Conservation (phyloP, 139 green algal genomes). For the Chlorella sp. region DNA sequence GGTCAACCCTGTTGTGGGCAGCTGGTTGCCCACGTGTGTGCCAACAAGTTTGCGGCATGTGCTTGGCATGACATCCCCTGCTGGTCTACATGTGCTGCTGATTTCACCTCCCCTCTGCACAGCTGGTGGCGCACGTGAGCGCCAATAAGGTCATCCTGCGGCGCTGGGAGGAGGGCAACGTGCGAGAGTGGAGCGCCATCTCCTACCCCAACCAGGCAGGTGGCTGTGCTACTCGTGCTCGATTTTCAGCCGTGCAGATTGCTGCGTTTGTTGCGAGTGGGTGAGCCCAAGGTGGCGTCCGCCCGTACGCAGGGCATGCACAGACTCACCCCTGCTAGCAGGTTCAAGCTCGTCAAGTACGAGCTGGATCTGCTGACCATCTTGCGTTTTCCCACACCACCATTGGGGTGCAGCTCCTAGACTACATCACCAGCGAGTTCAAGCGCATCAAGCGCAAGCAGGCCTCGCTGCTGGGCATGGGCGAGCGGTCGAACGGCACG, state of each 20-base stretch:
- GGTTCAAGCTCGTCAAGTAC: too few relatives aligned
- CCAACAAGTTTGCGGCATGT: too few relatives aligned
- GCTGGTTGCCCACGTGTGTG: too few relatives aligned
- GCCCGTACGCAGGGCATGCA: too few relatives aligned
- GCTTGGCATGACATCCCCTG: too few relatives aligned
- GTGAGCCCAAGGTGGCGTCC: too few relatives aligned
- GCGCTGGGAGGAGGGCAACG: conserved; percentile 53
- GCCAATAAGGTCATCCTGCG: conserved; percentile 57
- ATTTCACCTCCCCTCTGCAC: not conserved
- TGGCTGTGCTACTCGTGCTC: not conserved
- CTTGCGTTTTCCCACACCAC: too few relatives aligned
- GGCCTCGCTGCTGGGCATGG: conserved; percentile 64
- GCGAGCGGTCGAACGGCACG: not conserved
- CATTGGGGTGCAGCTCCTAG: conserved; percentile 36
- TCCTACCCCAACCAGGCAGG: conserved; percentile 73
- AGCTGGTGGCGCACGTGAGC: conserved; percentile 83
- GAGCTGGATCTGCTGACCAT: too few relatives aligned
- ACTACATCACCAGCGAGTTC: conserved; percentile 62
- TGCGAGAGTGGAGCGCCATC: conserved; percentile 63
- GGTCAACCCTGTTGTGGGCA: too few relatives aligned
- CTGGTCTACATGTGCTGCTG: too few relatives aligned
- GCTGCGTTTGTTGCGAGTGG: too few relatives aligned
- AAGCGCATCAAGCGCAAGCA: conserved; percentile 68
- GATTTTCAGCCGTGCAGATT: not conserved
- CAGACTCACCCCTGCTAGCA: too few relatives aligned